Evolutionary conservation across 1,284 basidiomycete genomes (phyloP).

Genomic region (Exobasidium cylindrosporum): DNA sequence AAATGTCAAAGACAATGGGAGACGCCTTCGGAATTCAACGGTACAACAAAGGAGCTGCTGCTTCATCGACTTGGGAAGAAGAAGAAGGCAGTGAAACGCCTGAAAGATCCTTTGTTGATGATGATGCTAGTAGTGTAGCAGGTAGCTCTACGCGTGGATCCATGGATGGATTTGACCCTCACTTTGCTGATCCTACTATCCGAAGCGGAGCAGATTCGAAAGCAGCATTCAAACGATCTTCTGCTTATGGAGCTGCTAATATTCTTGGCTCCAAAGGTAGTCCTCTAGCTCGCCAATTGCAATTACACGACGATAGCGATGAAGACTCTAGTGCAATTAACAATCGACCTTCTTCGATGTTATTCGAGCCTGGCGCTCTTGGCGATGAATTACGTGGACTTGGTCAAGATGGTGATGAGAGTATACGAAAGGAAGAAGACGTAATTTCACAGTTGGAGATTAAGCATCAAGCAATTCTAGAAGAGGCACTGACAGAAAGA

Average conservation of each 20-base stretch:
- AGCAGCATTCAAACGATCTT: background rate
- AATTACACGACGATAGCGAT: conserved; percentile 17
- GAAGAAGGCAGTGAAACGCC: background rate
- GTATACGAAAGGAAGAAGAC: conserved; percentile 14
- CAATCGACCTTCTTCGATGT: conserved; percentile 24
- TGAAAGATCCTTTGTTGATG: conserved; percentile 1
- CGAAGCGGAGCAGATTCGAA: conserved; percentile 34
- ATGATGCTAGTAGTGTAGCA: background rate
- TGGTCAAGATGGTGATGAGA: background rate
- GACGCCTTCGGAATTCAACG: conserved; percentile 7
- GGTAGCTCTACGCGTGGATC: conserved; percentile 23
- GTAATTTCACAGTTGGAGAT: conserved; percentile 13
- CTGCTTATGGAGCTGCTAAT: background rate
- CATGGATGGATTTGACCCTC: conserved; percentile 42
- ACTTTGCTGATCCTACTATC: conserved; percentile 28
- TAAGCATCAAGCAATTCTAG: conserved; percentile 15
- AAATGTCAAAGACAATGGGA: conserved; percentile 1
- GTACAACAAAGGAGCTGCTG: background rate
- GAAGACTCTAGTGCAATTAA: conserved; percentile 21
- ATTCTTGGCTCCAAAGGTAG: conserved; percentile 2
- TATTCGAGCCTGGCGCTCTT: conserved; percentile 31
- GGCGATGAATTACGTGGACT: conserved; percentile 31
- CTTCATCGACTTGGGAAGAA: conserved; percentile 1
- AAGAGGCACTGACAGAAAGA: background rate
- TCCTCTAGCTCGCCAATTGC: conserved; percentile 1